Evolutionary conservation across 352 stramenopile species (phyloP), one percentile per base, ranked within the genome.

Genomic region (Phytophthora pini): DNA sequence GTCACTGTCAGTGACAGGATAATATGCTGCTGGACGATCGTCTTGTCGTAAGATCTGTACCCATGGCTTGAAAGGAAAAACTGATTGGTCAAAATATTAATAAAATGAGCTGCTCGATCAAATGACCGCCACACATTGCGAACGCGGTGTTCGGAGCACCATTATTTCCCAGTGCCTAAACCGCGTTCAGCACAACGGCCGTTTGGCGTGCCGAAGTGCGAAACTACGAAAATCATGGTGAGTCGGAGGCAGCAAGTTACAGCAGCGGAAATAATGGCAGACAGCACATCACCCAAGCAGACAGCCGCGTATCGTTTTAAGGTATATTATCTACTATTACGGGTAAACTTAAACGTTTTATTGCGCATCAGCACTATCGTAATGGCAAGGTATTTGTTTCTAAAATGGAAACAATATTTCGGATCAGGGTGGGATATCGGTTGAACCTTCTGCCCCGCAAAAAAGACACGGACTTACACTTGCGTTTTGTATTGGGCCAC

Each of bases 401-500:
- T 8, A 11, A 12, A 10, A 39, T 32, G 10, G 7, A 8, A 24
- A 44, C 15, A 32, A 13, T 36, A 55, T 20, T 13, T 43, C 15
- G 8, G 56, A 56, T 56, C 44, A 55, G 38, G 0, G 44, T 56
- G 55, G 55, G 44, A 17, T 17, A 17, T 36, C 31, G 47, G 31
- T 55, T 55, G 48, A 55, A 55, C 48, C 10, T 55, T 55, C 48
- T 55, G 48, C 48, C 32, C 48, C 4, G 51, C 34, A 52, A 65
- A 59, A 61, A 56, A 46, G 29, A 59, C 31, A 43, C 57, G 57
- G 22, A 61, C 31, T 10, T 22, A 20, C 41, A 61, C 50, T 67
- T 61, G 49, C 12, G 1, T 11, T 67, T 61, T 67, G 59, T 67
- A 67, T 55, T 5, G 22, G 10, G 12, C 17, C 17, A 1, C 0